Percentiles rank a stretch among this genome's conserved stretches.
Conservation (phyloP, 805 yeast species). For the Torulaspora indica region DNA sequence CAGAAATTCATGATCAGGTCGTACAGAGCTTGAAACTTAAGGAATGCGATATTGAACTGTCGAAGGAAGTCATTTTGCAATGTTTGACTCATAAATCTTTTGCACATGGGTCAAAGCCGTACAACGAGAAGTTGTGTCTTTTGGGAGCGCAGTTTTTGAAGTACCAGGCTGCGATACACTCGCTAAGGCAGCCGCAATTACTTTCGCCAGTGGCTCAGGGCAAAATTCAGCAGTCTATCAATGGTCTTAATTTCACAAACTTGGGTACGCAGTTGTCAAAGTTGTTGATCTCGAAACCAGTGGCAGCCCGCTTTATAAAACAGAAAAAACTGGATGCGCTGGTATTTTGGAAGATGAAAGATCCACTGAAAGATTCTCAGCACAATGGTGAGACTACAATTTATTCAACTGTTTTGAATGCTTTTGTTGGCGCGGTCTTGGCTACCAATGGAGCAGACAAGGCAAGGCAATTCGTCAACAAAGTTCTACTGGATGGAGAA, state of each 20-base stretch:
- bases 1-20: conserved; percentile 38
- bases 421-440: conserved; percentile 66
- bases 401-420: conserved; percentile 50
- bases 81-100: conserved; percentile 90
- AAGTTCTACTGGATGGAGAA: conserved; percentile 42
- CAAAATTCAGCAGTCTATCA: conserved; percentile 36
- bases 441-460: conserved; percentile 53
- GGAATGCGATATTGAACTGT: conserved; percentile 38
- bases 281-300: conserved; percentile 46
- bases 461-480: conserved; percentile 56
- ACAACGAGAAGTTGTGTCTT: conserved; percentile 76
- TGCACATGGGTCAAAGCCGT: conserved; percentile 86
- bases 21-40: conserved; percentile 23
- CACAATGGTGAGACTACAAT: conserved; percentile 55
- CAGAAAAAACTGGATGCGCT: conserved; percentile 44
- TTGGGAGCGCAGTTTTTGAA: conserved; percentile 64
- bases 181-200: conserved; percentile 26
- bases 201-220: conserved; percentile 12
- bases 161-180: conserved; percentile 35
- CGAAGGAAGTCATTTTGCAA: conserved; percentile 65
- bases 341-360: conserved; percentile 64
- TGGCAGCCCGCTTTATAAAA: conserved; percentile 51
- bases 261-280: conserved; percentile 55
- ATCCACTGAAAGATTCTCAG: conserved; percentile 42
- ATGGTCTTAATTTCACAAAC: conserved; percentile 50